Evolutionary conservation across 345 rosid genomes (phyloP).

Genomic region (Syzygium oleosum): DNA sequence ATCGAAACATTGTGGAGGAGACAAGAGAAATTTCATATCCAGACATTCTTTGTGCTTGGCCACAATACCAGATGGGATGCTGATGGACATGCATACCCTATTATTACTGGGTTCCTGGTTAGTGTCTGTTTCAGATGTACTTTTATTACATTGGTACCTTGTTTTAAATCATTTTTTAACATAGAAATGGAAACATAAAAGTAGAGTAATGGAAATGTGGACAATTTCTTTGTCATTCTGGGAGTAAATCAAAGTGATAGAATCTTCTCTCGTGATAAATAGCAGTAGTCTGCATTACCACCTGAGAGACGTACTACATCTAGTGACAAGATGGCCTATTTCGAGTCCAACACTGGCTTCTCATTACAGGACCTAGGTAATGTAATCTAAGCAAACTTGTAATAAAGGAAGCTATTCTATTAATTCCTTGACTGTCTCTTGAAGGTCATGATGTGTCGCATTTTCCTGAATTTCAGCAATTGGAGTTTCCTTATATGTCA

Average conservation of each 20-base stretch:
- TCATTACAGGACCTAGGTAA: not conserved
- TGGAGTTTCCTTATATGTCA: not conserved
- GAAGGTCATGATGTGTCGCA: not conserved
- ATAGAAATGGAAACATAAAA: not conserved
- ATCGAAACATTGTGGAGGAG: conserved; percentile 55
- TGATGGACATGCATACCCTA: conserved; percentile 49
- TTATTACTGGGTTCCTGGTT: conserved; percentile 70
- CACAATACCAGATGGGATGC: conserved; percentile 71
- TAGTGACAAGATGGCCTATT: not conserved
- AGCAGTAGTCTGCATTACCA: not conserved
- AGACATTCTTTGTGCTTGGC: conserved; percentile 52
- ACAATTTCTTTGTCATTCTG: not conserved
- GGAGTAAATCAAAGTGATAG: not conserved
- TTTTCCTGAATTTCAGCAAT: not conserved
- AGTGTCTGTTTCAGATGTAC: conserved; percentile 6
- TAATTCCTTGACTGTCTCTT: not conserved
- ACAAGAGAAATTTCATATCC: conserved; percentile 57
- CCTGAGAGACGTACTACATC: not conserved
- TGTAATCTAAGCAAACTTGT: not conserved
- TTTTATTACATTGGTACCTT: not conserved
- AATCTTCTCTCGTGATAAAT: not conserved
- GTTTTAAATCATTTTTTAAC: not conserved
- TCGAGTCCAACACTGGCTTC: not conserved
- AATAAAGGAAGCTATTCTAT: not conserved
- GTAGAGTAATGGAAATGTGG: not conserved